A percentile compares a stretch with the other conserved stretches of the same genome.
Evolutionary conservation across 108 stramenopile species (phyloP).

Genomic region (Cyclotella baltica): DNA sequence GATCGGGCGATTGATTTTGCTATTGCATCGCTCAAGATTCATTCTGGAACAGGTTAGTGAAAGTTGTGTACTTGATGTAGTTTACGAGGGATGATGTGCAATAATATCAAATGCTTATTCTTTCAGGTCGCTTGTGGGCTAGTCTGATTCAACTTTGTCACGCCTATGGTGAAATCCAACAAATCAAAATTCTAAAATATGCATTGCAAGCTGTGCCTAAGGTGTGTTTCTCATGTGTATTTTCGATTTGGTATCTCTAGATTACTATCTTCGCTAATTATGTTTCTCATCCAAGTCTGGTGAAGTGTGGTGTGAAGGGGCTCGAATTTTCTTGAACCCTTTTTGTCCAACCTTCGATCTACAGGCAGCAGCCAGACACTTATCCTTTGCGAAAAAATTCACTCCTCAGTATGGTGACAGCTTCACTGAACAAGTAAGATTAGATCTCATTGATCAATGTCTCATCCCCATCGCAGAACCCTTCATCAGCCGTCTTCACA

Average conservation of each 20-base stretch:
- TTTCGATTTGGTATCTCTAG: not conserved
- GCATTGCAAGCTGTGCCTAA: constrained; percentile 96
- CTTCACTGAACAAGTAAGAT: constrained; percentile 85
- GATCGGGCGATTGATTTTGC: constrained; percentile 76
- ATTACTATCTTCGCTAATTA: not conserved
- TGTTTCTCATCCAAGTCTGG: constrained; percentile 65
- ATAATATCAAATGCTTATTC: not conserved
- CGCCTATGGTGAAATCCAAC: constrained; percentile 80
- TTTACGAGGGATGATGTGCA: too few species aligned
- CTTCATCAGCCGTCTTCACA: constrained; percentile 40
- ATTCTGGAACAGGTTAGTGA: constrained; percentile 77
- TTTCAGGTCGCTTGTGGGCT: constrained; percentile 94
- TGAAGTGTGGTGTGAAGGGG: constrained; percentile 98
- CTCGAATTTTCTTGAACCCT: constrained; percentile 84
- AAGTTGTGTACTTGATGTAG: not conserved
- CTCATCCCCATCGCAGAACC: constrained; percentile 65
- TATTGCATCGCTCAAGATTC: constrained; percentile 77
- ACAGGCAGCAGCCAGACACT: constrained; percentile 70
- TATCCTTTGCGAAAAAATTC: constrained; percentile 96
- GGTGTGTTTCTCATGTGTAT: constrained; percentile 2
- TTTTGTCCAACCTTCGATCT: constrained; percentile 89
- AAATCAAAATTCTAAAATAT: constrained; percentile 71
- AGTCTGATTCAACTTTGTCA: constrained; percentile 92
- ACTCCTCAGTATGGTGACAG: constrained; percentile 98
- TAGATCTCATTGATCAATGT: constrained; percentile 78